Evolutionary conservation across 805 yeast species (phyloP).

Genomic region (Teunomyces tritomae): DNA sequence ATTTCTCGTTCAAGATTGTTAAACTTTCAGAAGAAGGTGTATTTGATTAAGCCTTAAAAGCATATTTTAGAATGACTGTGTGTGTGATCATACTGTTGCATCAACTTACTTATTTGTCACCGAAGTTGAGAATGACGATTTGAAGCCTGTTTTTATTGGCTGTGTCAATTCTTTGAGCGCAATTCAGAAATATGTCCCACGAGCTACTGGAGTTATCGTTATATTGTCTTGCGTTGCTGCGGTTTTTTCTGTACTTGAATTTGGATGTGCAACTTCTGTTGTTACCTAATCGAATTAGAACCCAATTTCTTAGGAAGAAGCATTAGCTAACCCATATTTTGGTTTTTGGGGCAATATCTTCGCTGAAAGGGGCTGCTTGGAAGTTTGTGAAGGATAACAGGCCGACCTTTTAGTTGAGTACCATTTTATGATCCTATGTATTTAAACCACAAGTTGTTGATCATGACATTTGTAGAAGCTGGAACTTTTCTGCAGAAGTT

Average conservation of each 20-base stretch:
- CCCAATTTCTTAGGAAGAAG: conserved; percentile 49
- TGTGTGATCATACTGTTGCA: conserved; percentile 18
- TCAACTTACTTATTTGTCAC: conserved; percentile 12
- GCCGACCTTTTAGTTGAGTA: conserved; percentile 40
- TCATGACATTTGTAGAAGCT: conserved; percentile 27
- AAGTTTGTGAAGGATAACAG: conserved; percentile 14
- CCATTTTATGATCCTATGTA: conserved; percentile 55
- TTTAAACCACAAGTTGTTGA: conserved; percentile 56
- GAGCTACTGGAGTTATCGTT: conserved; percentile 14
- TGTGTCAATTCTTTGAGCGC: conserved; percentile 14
- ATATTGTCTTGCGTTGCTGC: conserved; percentile 16
- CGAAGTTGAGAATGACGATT: conserved; percentile 13
- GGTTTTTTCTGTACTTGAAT: conserved; percentile 3
- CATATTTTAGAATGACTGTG: conserved; percentile 13
- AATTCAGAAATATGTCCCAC: conserved; percentile 10
- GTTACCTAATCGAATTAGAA: conserved; percentile 52
- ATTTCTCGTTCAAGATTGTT: conserved; percentile 14
- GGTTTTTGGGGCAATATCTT: conserved; percentile 29
- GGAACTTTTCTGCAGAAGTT: conserved; percentile 36
- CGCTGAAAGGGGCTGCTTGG: conserved; percentile 22
- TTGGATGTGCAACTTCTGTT: conserved; percentile 16
- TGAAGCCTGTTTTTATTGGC: conserved; percentile 15
- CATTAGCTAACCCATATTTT: conserved; percentile 33
- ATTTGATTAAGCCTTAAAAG: conserved; percentile 15
- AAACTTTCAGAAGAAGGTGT: conserved; percentile 13